phyloP scores from a whole-genome alignment of 1,284 basidiomycete genomes.

The Microstroma glucosiphilum region DNA sequence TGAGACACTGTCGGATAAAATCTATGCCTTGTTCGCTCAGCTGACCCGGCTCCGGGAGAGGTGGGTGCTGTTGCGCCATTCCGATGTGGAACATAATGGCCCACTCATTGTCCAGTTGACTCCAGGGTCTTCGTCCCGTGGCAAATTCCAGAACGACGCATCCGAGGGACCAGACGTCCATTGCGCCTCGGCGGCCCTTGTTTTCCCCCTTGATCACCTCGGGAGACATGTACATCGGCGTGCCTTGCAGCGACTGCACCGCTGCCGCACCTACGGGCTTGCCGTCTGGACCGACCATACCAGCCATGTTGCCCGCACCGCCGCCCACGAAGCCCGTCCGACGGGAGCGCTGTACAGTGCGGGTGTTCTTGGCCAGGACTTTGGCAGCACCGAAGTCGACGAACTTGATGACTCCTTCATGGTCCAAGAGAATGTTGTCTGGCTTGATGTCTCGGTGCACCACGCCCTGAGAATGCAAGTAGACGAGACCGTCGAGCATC shows the following conservation, averaged over 20 bases:
- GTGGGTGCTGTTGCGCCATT: conserved; percentile 92
- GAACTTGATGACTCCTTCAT: conserved; percentile 88
- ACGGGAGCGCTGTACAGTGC: conserved; percentile 54
- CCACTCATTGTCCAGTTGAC: conserved; percentile 98
- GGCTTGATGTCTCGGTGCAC: conserved; percentile 98
- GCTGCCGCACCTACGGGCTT: conserved; percentile 48
- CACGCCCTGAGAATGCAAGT: conserved; percentile 85
- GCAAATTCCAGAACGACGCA: conserved; percentile 95
- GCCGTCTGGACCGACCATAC: conserved; percentile 54
- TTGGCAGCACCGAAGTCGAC: conserved; percentile 99
- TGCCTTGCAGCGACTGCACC: conserved; percentile 73
- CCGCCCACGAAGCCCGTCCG: conserved; percentile 34
- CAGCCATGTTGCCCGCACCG: conserved; percentile 22
- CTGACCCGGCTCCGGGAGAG: conserved; percentile 82
- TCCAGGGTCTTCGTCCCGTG: conserved; percentile 95
- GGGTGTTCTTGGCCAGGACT: conserved; percentile 86
- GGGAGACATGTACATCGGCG: conserved; percentile 99
- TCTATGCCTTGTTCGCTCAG: conserved; percentile 83
- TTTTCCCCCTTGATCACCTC: conserved; percentile 81
- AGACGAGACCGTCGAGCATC: conserved; percentile 88
- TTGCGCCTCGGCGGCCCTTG: conserved; percentile 77
- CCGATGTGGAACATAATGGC: conserved; percentile 99
- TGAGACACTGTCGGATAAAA: conserved; percentile 87
- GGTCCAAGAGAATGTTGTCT: conserved; percentile 93
- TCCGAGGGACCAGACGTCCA: conserved; percentile 96